Evolutionary conservation across 2,329 filamentous ascomycete genomes (phyloP), one percentile per base, ranked within the genome.

Genomic region (Zasmidium cellare): DNA sequence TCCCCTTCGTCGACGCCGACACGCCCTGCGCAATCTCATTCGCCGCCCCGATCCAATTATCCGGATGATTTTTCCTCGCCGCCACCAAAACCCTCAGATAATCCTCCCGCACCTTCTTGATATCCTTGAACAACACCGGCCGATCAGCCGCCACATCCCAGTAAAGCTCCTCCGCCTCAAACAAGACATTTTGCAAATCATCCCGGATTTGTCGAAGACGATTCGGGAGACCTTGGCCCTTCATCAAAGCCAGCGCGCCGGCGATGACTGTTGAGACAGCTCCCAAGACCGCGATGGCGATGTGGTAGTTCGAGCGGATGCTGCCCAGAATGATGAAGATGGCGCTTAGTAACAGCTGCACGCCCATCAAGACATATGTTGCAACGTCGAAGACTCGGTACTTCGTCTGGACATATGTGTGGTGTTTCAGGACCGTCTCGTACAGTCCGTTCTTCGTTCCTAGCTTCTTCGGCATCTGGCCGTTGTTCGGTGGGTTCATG

Each of bases 211-310:
- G 69, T 23, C 71, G 56, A n/a, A 74, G 54, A 2, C 72, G 58
- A 51, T 69, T 72, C n/a, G 72, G 71, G n/a, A 74, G 55, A 1
- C 73, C 71, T 59, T 73, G 71, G 0, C 72, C 73, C 49, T 69
- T 71, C 61, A 61, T 69, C n/a, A 75, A 44, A 18, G 70, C 68
- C 47, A 75, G 55, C 16, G 66, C 55, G 2, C 73, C 72, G 9
- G 66, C 72, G 3, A 73, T 66, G 3, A 74, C 67, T 2, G 70
- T 71, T 46, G 68, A 69, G 12, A 74, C 58, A 1, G 71, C 72
- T 6, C 71, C 70, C 0, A 74, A 61, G 2, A 68, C 54, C 3
- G 68, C 70, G 20, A 73, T 68, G n/a, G 68, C 65, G 19, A 70
- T 57, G 24, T 73, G 70, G 14, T 64, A 63, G 44, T 56, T 69